These are phyloP conservation scores for Annulohypoxylon nitens DNA, from an alignment of 495 filamentous ascomycete species.

Conservation along the genomic window DNA sequence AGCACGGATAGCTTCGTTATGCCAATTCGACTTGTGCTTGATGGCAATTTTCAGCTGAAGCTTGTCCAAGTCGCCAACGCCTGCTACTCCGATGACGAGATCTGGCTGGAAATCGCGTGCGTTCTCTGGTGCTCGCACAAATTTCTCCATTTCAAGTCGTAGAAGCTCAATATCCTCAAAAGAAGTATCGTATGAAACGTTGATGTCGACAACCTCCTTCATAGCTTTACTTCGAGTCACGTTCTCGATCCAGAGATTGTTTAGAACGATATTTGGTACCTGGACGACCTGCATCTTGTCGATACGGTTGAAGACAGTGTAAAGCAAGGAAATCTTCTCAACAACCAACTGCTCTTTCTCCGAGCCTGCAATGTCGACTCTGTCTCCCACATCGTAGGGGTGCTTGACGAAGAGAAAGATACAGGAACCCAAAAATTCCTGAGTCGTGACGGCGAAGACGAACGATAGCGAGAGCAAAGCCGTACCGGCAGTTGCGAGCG, in stretches of 20 bases:
- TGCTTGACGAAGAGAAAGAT: slow-evolving; percentile 99
- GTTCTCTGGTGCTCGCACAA: slow-evolving; percentile 89
- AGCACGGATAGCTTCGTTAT: slow-evolving; percentile 86
- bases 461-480: slow-evolving; percentile 93
- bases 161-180: slow-evolving; percentile 90
- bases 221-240: slow-evolving; percentile 89
- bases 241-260: slow-evolving; percentile 93
- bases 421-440: slow-evolving; percentile 94
- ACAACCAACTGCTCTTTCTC: slow-evolving; percentile 78
- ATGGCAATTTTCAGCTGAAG: slow-evolving; percentile 85
- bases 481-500: slow-evolving; percentile 94
- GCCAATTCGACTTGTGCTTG: slow-evolving; percentile 96
- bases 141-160: slow-evolving; percentile 82
- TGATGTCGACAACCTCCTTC: slow-evolving; percentile 85
- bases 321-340: slow-evolving; percentile 94
- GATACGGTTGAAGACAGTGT: slow-evolving; percentile 90
- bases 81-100: slow-evolving; percentile 79
- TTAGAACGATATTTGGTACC: slow-evolving; percentile 90
- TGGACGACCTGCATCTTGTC: slow-evolving; percentile 81
- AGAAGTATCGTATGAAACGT: slow-evolving; percentile 83
- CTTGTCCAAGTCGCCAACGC: slow-evolving; percentile 89
- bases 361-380: slow-evolving; percentile 81
- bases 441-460: slow-evolving; percentile 89
- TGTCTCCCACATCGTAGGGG: slow-evolving; percentile 89
- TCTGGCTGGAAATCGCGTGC: slow-evolving; percentile 91